Base-by-base conservation (phyloP, 208 protist genomes). In the Trypanosoma caninum region DNA sequence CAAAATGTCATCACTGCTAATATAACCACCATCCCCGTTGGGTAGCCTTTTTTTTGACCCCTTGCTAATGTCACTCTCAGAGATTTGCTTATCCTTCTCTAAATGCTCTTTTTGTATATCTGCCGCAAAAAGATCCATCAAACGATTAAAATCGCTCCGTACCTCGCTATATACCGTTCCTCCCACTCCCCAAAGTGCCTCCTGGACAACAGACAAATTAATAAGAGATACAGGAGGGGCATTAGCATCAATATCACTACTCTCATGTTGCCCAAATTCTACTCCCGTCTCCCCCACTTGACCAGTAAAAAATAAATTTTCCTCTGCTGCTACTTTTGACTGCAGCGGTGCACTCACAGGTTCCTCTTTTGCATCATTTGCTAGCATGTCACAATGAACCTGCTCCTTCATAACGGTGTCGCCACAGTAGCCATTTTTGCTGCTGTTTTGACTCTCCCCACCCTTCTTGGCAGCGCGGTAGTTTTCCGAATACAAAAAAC, bases 101-200 rank as follows among this genome's bases (percentile, higher is more conserved):
- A 50, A 34, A 13, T 59, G 64, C 23, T 78, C 80, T 2, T 44
- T 40, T 2, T 59, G 27, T 10, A 82, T 67, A 54, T 86, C 76
- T 2, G 72, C 30, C 1, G 65, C 76, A n/a, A 86, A 62, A 16
- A 86, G 67, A 18, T 65, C 28, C 52, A 86, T 69, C 8, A 89
- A 64, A 34, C 75, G 62, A 23, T 74, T 48, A 68, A 84, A 86
- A 34, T 91, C 74, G 3, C 35, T 9, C 37, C 68, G 2, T 45
- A 44, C 31, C 20, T 30, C 28, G 37, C 30, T 59, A 28, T 53
- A 35, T 20, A 1, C 10, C 31, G 34, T 25, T 1, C 28, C 54
- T 13, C 16, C 42, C 30, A 33, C 3, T 37, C 45, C 53, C 30
- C 30, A 14, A 25, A 60, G 53, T 6, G 53, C 62, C 53, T 56